These are phyloP conservation scores for Ziziphus jujuba DNA, from an alignment of 306 rosid species.

Conservation along the genomic window DNA sequence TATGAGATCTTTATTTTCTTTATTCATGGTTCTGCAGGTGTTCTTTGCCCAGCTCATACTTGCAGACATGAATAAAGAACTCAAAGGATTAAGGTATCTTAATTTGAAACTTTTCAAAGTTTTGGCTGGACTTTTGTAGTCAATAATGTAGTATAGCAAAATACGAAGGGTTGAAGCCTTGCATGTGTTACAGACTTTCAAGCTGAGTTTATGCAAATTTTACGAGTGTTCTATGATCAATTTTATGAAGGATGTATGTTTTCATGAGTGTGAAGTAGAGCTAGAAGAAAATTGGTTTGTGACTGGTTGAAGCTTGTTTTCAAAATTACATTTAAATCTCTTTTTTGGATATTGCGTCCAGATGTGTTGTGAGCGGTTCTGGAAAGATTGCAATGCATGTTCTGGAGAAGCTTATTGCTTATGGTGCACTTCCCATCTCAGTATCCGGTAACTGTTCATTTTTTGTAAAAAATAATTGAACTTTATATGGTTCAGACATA, in stretches of 20 bases:
- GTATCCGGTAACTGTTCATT: slow-evolving; percentile 66
- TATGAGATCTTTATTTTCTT: slow-evolving; percentile 12
- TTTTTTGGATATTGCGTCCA: slow-evolving; percentile 34
- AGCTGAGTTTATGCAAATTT: neutral
- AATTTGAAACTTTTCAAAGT: slow-evolving; percentile 23
- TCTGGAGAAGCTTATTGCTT: slow-evolving; percentile 93
- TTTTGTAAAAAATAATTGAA: slow-evolving; percentile 24
- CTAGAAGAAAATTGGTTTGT: slow-evolving; percentile 4
- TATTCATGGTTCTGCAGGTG: slow-evolving; percentile 62
- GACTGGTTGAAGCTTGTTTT: slow-evolving; percentile 20
- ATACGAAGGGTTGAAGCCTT: slow-evolving; percentile 1
- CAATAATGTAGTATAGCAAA: slow-evolving; percentile 13
- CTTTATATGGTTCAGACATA: slow-evolving; percentile 15
- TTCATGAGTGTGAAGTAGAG: neutral
- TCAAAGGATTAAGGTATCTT: slow-evolving; percentile 91
- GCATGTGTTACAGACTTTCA: slow-evolving; percentile 4
- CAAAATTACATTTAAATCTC: slow-evolving; percentile 23
- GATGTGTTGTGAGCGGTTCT: slow-evolving; percentile 92
- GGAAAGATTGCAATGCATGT: slow-evolving; percentile 99
- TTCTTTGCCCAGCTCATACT: slow-evolving; percentile 98
- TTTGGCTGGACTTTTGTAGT: slow-evolving; percentile 17
- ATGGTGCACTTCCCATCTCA: slow-evolving; percentile 89
- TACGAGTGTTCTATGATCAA: slow-evolving; percentile 1
- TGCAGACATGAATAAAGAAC: slow-evolving; percentile 94
- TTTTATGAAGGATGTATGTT: neutral